Percentiles rank a stretch among this genome's conserved stretches.
phyloP scores from a whole-genome alignment of 306 rosid genomes.

The Rubus parviflorus region DNA sequence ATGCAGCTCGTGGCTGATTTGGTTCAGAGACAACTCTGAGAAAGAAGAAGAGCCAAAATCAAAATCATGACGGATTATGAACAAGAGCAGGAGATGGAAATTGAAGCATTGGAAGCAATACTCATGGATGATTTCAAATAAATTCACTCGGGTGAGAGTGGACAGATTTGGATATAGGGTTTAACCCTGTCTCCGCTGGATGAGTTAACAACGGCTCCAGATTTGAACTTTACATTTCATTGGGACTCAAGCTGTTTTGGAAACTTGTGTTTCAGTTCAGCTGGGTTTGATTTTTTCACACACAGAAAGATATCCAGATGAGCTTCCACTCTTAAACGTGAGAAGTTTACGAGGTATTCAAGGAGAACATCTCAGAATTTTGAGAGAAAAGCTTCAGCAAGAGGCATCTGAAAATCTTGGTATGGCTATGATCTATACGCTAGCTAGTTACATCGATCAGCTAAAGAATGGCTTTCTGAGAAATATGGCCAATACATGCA shows the following conservation, averaged over 20 bases:
- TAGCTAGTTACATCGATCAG: conserved; percentile 81
- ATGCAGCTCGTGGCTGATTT: conserved; percentile 2
- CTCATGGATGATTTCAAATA: conserved; percentile 98
- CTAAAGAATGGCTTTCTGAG: conserved; percentile 92
- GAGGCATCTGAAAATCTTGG: conserved; percentile 99
- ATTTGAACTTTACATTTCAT: conserved; percentile 20
- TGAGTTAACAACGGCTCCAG: conserved; percentile 55
- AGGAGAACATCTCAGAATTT: conserved; percentile 62
- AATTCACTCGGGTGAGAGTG: conserved; percentile 96
- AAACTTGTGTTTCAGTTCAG: conserved; percentile 71
- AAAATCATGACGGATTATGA: conserved; percentile 62
- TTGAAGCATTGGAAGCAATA: conserved; percentile 97
- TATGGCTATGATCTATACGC: conserved; percentile 99
- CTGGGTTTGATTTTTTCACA: conserved; percentile 89
- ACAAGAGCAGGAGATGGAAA: conserved; percentile 96
- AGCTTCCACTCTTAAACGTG: conserved; percentile 89
- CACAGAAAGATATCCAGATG: conserved; percentile 94
- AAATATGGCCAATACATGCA: conserved; percentile 64
- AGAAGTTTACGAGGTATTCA: conserved; percentile 78
- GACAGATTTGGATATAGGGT: too few relatives aligned
- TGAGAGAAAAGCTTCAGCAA: conserved; percentile 80
- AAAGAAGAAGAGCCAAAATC: conserved; percentile 13
- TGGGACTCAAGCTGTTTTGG: conserved; percentile 17
- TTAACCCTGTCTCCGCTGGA: conserved; percentile 73
- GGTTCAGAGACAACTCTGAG: conserved; percentile 17